phyloP scores from a whole-genome alignment of 2,329 filamentous ascomycete genomes.

The Amphichorda felina region DNA sequence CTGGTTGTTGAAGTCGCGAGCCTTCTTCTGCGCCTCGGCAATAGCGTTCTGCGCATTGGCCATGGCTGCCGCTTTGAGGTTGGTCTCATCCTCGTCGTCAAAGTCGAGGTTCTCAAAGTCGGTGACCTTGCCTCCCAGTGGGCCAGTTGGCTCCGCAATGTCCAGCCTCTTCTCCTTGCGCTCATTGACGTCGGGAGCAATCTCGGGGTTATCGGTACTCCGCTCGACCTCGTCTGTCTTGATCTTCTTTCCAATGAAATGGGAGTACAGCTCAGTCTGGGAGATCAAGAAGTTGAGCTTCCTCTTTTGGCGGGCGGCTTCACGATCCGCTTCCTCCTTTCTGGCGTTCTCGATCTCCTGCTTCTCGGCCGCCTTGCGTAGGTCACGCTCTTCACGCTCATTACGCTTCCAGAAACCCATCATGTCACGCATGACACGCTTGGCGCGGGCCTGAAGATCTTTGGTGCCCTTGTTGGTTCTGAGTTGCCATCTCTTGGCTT shows the following conservation, averaged over 20 bases:
- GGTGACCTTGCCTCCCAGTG: conserved; percentile 61
- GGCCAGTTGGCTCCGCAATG: conserved; percentile 39
- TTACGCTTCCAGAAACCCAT: conserved; percentile 99
- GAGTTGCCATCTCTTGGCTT: conserved; percentile 93
- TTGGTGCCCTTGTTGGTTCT: conserved; percentile 98
- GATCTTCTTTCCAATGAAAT: conserved; percentile 99
- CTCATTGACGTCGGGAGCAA: conserved; percentile 38
- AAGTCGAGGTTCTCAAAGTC: conserved; percentile 94
- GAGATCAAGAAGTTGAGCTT: conserved; percentile 99
- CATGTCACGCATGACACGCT: conserved; percentile 99
- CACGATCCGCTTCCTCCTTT: conserved; percentile 92
- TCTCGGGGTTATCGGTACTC: conserved; percentile 72
- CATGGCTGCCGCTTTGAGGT: conserved; percentile 71
- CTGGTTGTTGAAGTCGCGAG: conserved; percentile 79
- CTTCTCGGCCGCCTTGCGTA: conserved; percentile 86
- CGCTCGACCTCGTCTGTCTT: conserved; percentile 92
- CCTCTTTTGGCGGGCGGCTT: conserved; percentile 92
- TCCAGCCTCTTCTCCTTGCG: conserved; percentile 29
- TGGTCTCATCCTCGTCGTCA: conserved; percentile 83
- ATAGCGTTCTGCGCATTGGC: conserved; percentile 95
- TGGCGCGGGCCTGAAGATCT: conserved; percentile 90
- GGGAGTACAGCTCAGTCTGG: conserved; percentile 95
- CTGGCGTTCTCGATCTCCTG: conserved; percentile 95
- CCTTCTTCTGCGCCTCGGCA: conserved; percentile 85
- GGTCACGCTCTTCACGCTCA: conserved; percentile 90